These are phyloP conservation scores for Aspergillus aculeatinus DNA, from an alignment of 2,329 filamentous ascomycete genomes.

Conservation along the genomic window DNA sequence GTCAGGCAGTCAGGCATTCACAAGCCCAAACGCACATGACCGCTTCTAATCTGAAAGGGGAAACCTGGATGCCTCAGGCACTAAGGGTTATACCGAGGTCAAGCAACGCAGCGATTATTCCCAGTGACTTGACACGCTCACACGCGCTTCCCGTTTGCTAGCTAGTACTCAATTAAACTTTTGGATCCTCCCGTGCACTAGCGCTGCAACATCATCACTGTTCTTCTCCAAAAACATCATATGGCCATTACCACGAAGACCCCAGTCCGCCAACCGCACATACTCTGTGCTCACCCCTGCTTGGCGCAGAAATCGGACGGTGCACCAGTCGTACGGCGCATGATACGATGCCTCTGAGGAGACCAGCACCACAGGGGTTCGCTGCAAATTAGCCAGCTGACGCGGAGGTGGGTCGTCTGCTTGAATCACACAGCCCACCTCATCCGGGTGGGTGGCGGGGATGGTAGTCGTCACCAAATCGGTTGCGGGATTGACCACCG, in stretches of 20 bases:
- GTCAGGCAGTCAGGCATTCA: no score
- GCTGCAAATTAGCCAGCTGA: constrained; percentile 50
- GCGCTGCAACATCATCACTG: constrained; percentile 19
- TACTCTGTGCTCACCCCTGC: constrained; percentile 49
- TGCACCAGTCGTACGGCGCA: constrained; percentile 56
- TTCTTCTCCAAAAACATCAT: constrained; percentile 40
- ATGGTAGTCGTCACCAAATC: constrained; percentile 17
- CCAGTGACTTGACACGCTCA: no score
- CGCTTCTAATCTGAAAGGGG: no score
- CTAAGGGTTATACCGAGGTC: no score
- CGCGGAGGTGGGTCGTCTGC: constrained; percentile 33
- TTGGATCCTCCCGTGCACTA: constrained; percentile 13
- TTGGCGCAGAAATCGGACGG: constrained; percentile 53
- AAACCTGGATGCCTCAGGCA: no score
- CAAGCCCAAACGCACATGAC: no score
- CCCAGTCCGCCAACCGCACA: constrained; percentile 45
- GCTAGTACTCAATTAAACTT: no score
- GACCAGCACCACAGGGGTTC: constrained; percentile 51
- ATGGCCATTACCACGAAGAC: constrained; percentile 56
- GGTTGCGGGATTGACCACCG: constrained; percentile 11
- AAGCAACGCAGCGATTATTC: no score
- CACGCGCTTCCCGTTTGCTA: no score
- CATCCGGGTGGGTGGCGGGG: constrained; percentile 16
- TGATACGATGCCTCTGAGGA: constrained; percentile 58
- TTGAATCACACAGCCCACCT: constrained; percentile 40